Evolutionary conservation across 345 rosid species (phyloP), one percentile per base, ranked within the genome.

Genomic region (Bretschneidera sinensis): DNA sequence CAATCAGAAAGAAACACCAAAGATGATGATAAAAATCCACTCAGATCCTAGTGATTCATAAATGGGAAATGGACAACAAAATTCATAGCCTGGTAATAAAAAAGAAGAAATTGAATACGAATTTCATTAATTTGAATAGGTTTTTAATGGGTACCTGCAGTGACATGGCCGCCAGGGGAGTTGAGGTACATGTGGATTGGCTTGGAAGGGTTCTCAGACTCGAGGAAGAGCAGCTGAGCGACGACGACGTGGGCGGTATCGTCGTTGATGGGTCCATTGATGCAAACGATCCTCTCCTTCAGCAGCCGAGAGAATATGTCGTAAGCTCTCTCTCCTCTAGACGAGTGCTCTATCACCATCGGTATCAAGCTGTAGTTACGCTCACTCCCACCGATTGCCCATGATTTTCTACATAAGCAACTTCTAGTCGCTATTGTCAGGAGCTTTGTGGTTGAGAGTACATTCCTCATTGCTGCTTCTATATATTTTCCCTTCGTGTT

Each of bases 131-230:
- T 3, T 28, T 28, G 33, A 8, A 14, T 7, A 13, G 45, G n/a
- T n/a, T n/a, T n/a, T n/a, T n/a, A n/a, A n/a, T n/a, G n/a, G n/a
- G 25, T 31, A 95, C 99, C 99, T 69, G 96, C 95, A 43, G 96
- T 91, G 81, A 95, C 99, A 6, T 85, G 91, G 71, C 99, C 98
- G 50, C 99, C 96, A 0, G 99, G 98, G 25, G 99, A 91, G 64
- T 95, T 88, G 71, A 95, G 95, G 68, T 95, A 91, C 97, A 95
- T 88, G 75, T 91, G 83, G 66, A 95, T 91, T 51, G 96, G 99
- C 73, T 95, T 95, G 15, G 98, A 83, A 53, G 96, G 96, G 74
- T 85, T 95, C 79, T 91, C 98, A 21, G 99, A 91, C 63, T 95
- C 99, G 58, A 91, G 96, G 76, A 81, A 95, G 71, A 95, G 95